A percentile compares a stretch with the other conserved stretches of the same genome.
Conservation (phyloP, 169 alveolate genomes). For the Cryptosporidium sp. region DNA sequence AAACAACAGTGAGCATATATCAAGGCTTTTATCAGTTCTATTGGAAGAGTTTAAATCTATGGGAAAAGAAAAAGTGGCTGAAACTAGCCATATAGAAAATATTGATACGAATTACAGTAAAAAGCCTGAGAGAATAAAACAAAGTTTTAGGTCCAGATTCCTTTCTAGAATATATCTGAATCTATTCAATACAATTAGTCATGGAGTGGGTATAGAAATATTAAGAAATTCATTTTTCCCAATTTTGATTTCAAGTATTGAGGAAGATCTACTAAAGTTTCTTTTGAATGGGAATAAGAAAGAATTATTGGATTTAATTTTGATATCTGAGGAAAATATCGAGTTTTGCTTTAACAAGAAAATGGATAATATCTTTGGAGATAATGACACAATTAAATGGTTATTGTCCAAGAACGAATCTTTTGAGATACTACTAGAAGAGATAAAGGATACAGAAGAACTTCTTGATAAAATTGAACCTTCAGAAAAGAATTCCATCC, state of each 20-base stretch:
- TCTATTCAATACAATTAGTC: background rate
- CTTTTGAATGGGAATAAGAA: background rate
- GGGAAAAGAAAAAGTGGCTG: background rate
- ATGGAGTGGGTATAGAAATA: slow-evolving; percentile 20
- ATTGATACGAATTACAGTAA: background rate
- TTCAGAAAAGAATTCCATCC: slow-evolving; percentile 1
- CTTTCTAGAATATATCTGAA: slow-evolving; percentile 19
- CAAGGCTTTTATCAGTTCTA: background rate
- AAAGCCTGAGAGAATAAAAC: background rate
- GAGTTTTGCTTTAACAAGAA: background rate
- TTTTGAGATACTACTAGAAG: slow-evolving; percentile 12
- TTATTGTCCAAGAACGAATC: background rate
- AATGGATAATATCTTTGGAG: background rate
- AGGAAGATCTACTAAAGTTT: background rate
- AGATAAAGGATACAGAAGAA: background rate
- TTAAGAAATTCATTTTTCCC: slow-evolving; percentile 25
- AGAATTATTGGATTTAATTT: slow-evolving; percentile 5
- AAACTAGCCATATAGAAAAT: background rate
- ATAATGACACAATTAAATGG: slow-evolving; percentile 11
- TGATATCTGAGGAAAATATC: background rate
- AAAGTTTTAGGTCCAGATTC: background rate
- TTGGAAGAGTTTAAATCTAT: slow-evolving; percentile 8
- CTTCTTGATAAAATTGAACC: slow-evolving; percentile 19
- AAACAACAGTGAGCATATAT: background rate
- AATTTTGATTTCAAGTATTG: slow-evolving; percentile 11